Conservation (phyloP, 495 filamentous ascomycete species). For the Lasiosphaeria miniovina region DNA sequence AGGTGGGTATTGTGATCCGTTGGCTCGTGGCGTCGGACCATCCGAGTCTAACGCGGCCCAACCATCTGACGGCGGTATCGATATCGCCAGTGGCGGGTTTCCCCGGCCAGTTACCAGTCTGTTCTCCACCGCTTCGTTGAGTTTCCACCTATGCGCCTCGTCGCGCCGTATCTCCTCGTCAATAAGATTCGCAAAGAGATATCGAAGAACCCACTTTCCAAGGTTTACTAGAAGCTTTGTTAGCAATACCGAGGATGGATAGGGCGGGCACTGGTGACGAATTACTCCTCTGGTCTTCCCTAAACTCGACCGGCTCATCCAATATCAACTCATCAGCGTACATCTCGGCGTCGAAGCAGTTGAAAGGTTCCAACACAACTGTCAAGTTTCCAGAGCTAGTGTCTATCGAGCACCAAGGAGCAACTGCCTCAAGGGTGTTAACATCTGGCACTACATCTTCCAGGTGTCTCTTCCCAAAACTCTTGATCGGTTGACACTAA, state of each 20-base stretch:
- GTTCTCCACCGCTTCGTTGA: slow-evolving; percentile 61
- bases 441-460: slow-evolving; percentile 87
- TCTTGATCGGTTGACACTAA: slow-evolving; percentile 78
- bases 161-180: slow-evolving; percentile 86
- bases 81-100: slow-evolving; percentile 63
- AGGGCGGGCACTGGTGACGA: slow-evolving; percentile 2
- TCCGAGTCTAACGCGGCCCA: slow-evolving; percentile 42
- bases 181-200: slow-evolving; percentile 85
- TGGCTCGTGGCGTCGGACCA: slow-evolving; percentile 60
- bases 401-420: slow-evolving; percentile 94
- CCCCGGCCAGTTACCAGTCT: slow-evolving; percentile 48
- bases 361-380: slow-evolving; percentile 87
- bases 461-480: slow-evolving; percentile 87
- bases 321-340: slow-evolving; percentile 85
- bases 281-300: slow-evolving; percentile 93
- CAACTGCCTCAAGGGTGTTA: slow-evolving; percentile 83
- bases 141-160: slow-evolving; percentile 61
- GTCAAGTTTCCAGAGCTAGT: slow-evolving; percentile 87
- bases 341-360: slow-evolving; percentile 96
- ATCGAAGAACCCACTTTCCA: slow-evolving; percentile 93
- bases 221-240: slow-evolving; percentile 68
- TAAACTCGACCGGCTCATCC: slow-evolving; percentile 70
- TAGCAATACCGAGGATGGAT: slow-evolving; percentile 4
- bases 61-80: slow-evolving; percentile 60
- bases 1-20: slow-evolving; percentile 53